Evolutionary conservation across 2,329 filamentous ascomycete genomes (phyloP).

Genomic region (Plenodomus lindquistii): DNA sequence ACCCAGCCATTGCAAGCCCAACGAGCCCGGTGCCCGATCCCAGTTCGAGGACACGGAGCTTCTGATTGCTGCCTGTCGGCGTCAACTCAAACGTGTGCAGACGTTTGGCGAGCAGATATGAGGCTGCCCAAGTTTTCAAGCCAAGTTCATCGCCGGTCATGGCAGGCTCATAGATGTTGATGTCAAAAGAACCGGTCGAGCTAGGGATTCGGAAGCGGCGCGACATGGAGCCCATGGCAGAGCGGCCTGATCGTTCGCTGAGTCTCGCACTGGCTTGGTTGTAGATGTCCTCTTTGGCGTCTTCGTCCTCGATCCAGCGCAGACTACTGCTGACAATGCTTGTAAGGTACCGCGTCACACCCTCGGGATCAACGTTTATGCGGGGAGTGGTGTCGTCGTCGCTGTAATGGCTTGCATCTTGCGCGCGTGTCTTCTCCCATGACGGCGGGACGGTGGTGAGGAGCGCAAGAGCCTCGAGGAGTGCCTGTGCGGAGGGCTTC

Average conservation of each 20-base stretch:
- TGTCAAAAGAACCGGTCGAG: slow-evolving; percentile 49
- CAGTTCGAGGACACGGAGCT: slow-evolving; percentile 66
- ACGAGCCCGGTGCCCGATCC: slow-evolving; percentile 91
- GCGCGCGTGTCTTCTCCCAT: slow-evolving; percentile 60
- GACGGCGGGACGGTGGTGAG: slow-evolving; percentile 69
- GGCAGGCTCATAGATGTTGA: slow-evolving; percentile 82
- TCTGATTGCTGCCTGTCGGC: not conserved
- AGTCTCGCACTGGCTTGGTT: slow-evolving; percentile 77
- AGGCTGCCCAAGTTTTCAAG: slow-evolving; percentile 94
- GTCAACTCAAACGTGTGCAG: slow-evolving; percentile 51
- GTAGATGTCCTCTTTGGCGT: slow-evolving; percentile 72
- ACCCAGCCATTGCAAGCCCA: slow-evolving; percentile 80
- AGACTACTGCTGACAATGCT: slow-evolving; percentile 69
- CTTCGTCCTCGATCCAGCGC: slow-evolving; percentile 69
- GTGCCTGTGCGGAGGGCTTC: slow-evolving; percentile 66
- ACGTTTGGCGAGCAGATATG: slow-evolving; percentile 78
- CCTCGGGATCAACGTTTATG: slow-evolving; percentile 51
- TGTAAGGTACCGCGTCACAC: slow-evolving; percentile 68
- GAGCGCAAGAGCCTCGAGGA: slow-evolving; percentile 68
- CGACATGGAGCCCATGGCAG: slow-evolving; percentile 66
- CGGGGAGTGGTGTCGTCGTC: slow-evolving; percentile 5
- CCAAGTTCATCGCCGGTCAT: slow-evolving; percentile 87
- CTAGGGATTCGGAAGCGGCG: slow-evolving; percentile 63
- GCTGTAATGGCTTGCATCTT: slow-evolving; percentile 26
- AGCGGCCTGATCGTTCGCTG: slow-evolving; percentile 82